These are phyloP conservation scores for Plectosphaerella plurivora DNA, from an alignment of 2,329 filamentous ascomycete genomes.

Conservation along the genomic window DNA sequence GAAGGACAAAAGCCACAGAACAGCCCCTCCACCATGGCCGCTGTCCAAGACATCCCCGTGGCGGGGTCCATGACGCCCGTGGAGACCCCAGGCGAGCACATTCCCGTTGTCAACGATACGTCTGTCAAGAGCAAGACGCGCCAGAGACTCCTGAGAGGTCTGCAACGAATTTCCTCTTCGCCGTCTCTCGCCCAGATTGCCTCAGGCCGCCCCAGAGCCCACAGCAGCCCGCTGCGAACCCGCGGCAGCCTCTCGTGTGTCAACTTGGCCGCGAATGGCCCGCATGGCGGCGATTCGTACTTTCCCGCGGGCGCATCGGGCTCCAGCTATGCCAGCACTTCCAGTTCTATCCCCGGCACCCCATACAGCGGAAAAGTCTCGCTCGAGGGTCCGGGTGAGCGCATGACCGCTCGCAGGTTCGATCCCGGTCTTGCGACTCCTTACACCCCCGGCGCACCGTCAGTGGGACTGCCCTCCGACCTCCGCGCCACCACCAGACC, in stretches of 20 bases:
- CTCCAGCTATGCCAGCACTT: conserved; percentile 22
- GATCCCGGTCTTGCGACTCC: conserved; percentile 38
- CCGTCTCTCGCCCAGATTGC: conserved; percentile 60
- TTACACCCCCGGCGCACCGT: conserved; percentile 29
- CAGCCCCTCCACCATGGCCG: conserved; percentile 6
- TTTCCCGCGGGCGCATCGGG: conserved; percentile 19
- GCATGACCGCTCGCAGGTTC: conserved; percentile 51
- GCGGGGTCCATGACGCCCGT: conserved; percentile 3
- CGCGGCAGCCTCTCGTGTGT: conserved; percentile 50
- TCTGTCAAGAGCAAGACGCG: conserved; percentile 61
- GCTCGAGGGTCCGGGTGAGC: conserved; percentile 38
- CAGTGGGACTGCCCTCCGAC: conserved; percentile 61
- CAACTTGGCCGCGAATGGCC: conserved; percentile 40
- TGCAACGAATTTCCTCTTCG: conserved; percentile 80
- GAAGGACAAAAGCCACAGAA: neutral
- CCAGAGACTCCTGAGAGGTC: conserved; percentile 64
- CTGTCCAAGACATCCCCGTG: conserved; percentile 2
- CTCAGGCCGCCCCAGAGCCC: conserved; percentile 57
- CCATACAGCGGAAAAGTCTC: conserved; percentile 34
- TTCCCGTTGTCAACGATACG: conserved; percentile 17
- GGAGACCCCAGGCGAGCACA: conserved; percentile 18
- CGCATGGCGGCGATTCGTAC: conserved; percentile 19
- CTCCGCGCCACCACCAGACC: conserved; percentile 22
- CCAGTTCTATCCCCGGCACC: conserved; percentile 32
- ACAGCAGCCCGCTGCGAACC: conserved; percentile 62